Evolutionary conservation across 2,329 filamentous ascomycete species (phyloP), one percentile per base, ranked within the genome.

Genomic region (Aaosphaeria arxii): DNA sequence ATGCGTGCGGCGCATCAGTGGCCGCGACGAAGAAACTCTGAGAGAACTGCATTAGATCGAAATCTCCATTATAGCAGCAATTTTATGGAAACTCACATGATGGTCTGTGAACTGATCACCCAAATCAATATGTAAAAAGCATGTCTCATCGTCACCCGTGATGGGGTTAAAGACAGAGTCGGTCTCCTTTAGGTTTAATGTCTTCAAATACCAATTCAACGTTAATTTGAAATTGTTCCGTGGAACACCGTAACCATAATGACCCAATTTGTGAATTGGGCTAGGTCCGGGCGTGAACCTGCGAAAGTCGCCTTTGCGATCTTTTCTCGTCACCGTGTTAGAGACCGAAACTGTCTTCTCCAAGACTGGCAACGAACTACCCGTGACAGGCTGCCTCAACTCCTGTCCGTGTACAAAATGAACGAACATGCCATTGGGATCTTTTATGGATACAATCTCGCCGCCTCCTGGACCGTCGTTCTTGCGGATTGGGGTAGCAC

Each of bases 41-140:
- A 24, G 17, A 24, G 17, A 24, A 24, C 17, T 24, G 17, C 17
- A 24, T 24, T 24, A 24, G 17, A 24, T 24, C 17, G 17, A 24
- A 24, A 24, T 24, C 17, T 24, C 17, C 17, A 24, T 24, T 43
- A 24, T 24, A 24, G 17, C 17, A 24, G 17, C 17, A 24, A 24
- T 24, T 24, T 24, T 24, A 24, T 24, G 17, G 17, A 24, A 24
- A 24, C 17, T 24, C 17, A 58, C 62, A 54, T 82, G 79, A 54
- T 82, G 79, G 55, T 82, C 79, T 0, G 71, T 64, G 45, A 67
- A 73, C 4, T 73, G 66, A 2, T 70, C 51, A 0, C 78, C 79
- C 4, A 71, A 70, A 55, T 81, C 79, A 4, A 82, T 60, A 50
- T 80, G 79, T 46, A 74, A 53, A 56, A 83, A 82, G 2, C 68